Evolutionary conservation across 805 yeast species (phyloP), one percentile per base, ranked within the genome.

Genomic region (Saccharomycopsis lassenensis): DNA sequence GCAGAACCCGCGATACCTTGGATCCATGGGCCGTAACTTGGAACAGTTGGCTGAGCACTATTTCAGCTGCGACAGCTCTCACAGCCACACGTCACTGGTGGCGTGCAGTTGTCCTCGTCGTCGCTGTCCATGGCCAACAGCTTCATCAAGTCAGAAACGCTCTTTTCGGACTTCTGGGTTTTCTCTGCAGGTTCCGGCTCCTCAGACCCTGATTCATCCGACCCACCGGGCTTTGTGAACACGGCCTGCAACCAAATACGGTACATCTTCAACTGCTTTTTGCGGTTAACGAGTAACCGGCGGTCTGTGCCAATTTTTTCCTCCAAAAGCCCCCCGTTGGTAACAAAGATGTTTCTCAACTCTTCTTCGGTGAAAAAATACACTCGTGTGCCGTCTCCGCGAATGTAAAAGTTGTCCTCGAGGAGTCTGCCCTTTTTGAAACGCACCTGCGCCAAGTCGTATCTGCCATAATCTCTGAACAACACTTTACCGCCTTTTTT

Each of bases 331-430:
- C 36, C 36, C 14, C 63, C 63, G 4, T 66, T 62, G 19, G 57
- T 51, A 11, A 76, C 68, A 54, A 89, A 91, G 3, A 89, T 81
- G 30, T 69, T 62, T 43, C 82, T 65, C 40, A 89, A 58, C 58
- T 91, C 95, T 41, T 89, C 94, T 54, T 89, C 97, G 2, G 95
- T 84, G 62, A 91, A 91, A 61, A 91, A 91, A 56, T 91, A 91
- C 8, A 91, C 98, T 48, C 98, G 67, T 0, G 98, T 91, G 32
- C 98, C 98, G 55, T 91, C 98, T 25, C 98, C 98, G 51, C 98
- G 73, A 25, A 87, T 85, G 57, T 91, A 91, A 52, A 91, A 91
- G 57, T 91, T 87, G 39, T 89, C 96, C 37, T 84, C 95, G 37
- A 91, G 56, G 19, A 84, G 58, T 49, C 97, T 71, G 32, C 83